Evolutionary conservation across 2,329 filamentous ascomycete genomes (phyloP).

Genomic region (Colletotrichum kahawae): DNA sequence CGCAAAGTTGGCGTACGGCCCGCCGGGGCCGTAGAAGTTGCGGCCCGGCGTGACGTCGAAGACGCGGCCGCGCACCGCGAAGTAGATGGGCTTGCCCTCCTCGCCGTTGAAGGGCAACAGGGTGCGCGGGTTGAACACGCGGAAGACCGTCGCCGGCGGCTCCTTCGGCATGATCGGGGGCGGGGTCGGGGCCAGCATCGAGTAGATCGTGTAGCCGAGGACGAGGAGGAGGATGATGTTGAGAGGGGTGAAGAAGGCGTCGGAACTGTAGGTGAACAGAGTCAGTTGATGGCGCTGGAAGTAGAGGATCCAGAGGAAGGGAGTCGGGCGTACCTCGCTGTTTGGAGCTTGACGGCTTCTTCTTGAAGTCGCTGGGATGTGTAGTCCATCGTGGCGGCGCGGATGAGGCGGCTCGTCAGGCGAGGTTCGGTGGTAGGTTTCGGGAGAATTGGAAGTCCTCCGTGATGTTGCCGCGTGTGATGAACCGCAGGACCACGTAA

Average conservation of each 20-base stretch:
- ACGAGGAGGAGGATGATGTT: slow-evolving; percentile 65
- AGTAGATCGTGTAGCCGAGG: slow-evolving; percentile 64
- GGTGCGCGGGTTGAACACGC: slow-evolving; percentile 75
- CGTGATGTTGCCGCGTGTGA: neutral
- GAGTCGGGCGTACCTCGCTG: slow-evolving; percentile 32
- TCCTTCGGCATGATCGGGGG: slow-evolving; percentile 54
- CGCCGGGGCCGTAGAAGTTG: slow-evolving; percentile 96
- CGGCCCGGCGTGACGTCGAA: slow-evolving; percentile 88
- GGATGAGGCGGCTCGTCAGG: neutral
- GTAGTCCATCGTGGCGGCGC: slow-evolving; percentile 54
- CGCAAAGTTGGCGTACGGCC: slow-evolving; percentile 95
- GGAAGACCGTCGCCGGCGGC: slow-evolving; percentile 65
- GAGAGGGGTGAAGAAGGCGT: slow-evolving; percentile 62
- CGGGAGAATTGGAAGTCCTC: neutral
- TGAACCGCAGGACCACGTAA: neutral
- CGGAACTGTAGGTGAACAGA: slow-evolving; percentile 27
- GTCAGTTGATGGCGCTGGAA: neutral
- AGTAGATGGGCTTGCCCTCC: slow-evolving; percentile 76
- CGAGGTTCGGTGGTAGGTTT: neutral
- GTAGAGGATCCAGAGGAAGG: neutral
- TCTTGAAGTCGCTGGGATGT: slow-evolving; percentile 61
- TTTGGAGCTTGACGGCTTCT: slow-evolving; percentile 52
- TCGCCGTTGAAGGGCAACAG: slow-evolving; percentile 87
- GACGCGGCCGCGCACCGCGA: slow-evolving; percentile 88
- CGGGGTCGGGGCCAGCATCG: slow-evolving; percentile 55